Percentiles rank a stretch among this genome's conserved stretches.
phyloP scores from a whole-genome alignment of 148 eudicot species.

The Amaranthus palmeri region DNA sequence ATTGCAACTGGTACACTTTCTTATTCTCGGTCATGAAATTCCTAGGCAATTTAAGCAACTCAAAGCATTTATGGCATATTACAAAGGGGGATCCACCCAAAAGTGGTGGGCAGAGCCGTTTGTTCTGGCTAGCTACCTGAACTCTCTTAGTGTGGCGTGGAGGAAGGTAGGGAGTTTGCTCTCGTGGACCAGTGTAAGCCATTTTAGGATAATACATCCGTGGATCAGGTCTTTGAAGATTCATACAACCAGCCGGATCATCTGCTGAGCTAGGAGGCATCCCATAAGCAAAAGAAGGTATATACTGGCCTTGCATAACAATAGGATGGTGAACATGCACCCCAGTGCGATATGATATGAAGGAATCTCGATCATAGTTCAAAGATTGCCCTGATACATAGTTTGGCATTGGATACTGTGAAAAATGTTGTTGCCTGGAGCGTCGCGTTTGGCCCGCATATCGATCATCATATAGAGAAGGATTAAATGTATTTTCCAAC shows the following conservation, averaged over 20 bases:
- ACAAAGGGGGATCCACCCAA: slow-evolving; percentile 83
- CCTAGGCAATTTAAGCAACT: slow-evolving; percentile 55
- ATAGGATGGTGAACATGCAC: slow-evolving; percentile 42
- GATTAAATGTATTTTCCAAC: slow-evolving; percentile 20
- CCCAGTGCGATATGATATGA: slow-evolving; percentile 24
- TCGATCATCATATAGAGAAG: slow-evolving; percentile 29
- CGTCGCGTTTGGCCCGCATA: slow-evolving; percentile 30
- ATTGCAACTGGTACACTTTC: slow-evolving; percentile 36
- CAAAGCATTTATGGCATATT: slow-evolving; percentile 64
- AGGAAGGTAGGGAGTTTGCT: slow-evolving; percentile 22
- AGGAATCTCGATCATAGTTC: slow-evolving; percentile 31
- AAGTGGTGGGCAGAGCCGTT: slow-evolving; percentile 44
- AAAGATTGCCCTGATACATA: slow-evolving; percentile 30
- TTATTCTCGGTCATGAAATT: slow-evolving; percentile 29
- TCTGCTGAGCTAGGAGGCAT: slow-evolving; percentile 21
- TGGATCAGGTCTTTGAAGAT: slow-evolving; percentile 31
- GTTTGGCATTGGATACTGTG: slow-evolving; percentile 27
- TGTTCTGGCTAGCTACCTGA: slow-evolving; percentile 30
- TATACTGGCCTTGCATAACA: slow-evolving; percentile 34
- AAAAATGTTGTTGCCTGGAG: slow-evolving; percentile 23
- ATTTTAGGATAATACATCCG: slow-evolving; percentile 28
- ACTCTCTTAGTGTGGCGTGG: slow-evolving; percentile 34
- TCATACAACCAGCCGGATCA: slow-evolving; percentile 10
- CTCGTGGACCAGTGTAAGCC: slow-evolving; percentile 29
- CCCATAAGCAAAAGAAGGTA: slow-evolving; percentile 16